These are phyloP conservation scores for Globisporangium splendens DNA, from an alignment of 352 stramenopile genomes.

Conservation along the genomic window DNA sequence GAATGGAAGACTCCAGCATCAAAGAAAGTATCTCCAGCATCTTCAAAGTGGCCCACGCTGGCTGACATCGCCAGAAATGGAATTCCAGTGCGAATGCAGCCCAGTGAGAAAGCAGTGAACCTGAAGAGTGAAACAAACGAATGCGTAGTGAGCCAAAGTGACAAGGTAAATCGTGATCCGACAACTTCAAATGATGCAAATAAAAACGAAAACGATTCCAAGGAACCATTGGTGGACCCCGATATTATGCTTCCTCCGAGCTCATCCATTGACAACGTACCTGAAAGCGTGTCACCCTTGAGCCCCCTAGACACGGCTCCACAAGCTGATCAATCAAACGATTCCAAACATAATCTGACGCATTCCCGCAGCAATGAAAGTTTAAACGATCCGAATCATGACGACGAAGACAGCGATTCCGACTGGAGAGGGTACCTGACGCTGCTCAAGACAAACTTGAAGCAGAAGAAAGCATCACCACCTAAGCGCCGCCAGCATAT, in stretches of 20 bases:
- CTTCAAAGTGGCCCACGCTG: background rate
- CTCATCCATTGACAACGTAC: background rate
- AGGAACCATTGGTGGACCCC: no score
- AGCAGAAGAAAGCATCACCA: slow-evolving; percentile 28
- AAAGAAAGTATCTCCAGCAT: background rate
- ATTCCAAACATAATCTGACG: background rate
- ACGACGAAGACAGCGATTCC: slow-evolving; percentile 5
- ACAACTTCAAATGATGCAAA: no score
- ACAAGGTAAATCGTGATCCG: background rate
- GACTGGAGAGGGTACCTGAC: slow-evolving; percentile 38
- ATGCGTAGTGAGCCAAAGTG: background rate
- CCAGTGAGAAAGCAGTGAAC: background rate
- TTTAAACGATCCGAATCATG: background rate
- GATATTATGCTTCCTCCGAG: no score
- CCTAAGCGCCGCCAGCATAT: slow-evolving; percentile 13
- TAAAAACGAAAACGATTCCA: no score
- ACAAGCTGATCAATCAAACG: background rate
- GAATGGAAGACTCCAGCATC: slow-evolving; percentile 5
- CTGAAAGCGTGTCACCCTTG: background rate
- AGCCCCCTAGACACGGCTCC: background rate
- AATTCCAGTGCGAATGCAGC: background rate
- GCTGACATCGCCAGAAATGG: slow-evolving; percentile 8
- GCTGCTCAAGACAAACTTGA: slow-evolving; percentile 29
- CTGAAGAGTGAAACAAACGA: background rate
- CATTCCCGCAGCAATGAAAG: background rate